Evolutionary conservation across 495 filamentous ascomycete genomes (phyloP).

Genomic region (Copromyces sp.): DNA sequence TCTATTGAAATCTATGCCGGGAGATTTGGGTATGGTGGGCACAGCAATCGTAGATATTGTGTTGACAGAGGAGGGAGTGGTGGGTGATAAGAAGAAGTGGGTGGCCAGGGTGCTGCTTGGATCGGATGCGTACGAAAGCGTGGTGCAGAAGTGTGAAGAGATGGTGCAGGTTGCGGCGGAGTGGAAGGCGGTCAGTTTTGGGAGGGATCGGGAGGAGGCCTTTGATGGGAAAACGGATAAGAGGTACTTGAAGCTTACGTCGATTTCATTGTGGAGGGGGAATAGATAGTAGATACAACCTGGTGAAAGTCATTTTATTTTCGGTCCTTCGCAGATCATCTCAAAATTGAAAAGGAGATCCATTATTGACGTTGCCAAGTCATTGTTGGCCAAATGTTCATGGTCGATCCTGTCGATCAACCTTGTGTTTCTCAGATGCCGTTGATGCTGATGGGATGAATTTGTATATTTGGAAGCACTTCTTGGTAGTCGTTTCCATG

Average conservation of each 20-base stretch:
- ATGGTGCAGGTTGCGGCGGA: conserved; percentile 5
- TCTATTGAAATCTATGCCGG: conserved; percentile 18
- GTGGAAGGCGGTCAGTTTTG: conserved; percentile 13
- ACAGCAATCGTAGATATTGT: conserved; percentile 24
- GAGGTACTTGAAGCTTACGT: background rate
- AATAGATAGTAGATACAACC: background rate
- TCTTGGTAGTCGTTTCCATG: background rate
- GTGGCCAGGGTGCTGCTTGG: conserved; percentile 14
- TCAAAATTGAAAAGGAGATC: background rate
- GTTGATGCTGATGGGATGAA: background rate
- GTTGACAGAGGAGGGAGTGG: conserved; percentile 15
- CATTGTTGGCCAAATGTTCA: background rate
- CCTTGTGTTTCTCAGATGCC: background rate
- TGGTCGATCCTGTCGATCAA: background rate
- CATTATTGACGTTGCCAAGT: background rate
- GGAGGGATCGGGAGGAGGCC: conserved; percentile 14
- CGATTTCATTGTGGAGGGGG: background rate
- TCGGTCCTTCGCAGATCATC: background rate
- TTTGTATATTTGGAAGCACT: background rate
- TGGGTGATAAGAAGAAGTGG: conserved; percentile 8
- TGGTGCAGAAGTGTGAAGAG: conserved; percentile 13
- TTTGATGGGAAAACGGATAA: background rate
- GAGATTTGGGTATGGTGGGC: conserved; percentile 24
- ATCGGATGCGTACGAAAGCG: conserved; percentile 10
- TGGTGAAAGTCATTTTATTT: background rate